Evolutionary conservation across 2,329 filamentous ascomycete species (phyloP).

Genomic region (Diaporthe capsici): DNA sequence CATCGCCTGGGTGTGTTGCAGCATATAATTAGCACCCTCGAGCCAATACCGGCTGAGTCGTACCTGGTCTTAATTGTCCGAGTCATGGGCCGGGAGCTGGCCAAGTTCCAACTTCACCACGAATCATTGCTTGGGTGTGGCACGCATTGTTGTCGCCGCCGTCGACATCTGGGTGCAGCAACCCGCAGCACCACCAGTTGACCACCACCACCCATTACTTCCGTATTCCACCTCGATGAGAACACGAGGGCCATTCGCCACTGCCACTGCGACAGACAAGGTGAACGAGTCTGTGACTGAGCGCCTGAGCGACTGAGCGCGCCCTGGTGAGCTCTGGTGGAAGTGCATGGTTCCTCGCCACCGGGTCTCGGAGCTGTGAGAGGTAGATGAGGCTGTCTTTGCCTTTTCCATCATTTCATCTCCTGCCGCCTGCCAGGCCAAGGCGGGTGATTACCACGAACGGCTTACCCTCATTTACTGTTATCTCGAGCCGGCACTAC

Average conservation of each 20-base stretch:
- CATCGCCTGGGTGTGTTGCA: constrained; percentile 28
- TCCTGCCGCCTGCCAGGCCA: constrained; percentile 30
- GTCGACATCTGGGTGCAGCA: not conserved
- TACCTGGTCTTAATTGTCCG: constrained; percentile 34
- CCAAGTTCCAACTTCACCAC: constrained; percentile 32
- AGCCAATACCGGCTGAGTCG: constrained; percentile 32
- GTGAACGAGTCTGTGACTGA: not conserved
- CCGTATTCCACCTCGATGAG: not conserved
- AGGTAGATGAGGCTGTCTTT: constrained; percentile 30
- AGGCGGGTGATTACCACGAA: constrained; percentile 25
- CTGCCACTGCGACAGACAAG: not conserved
- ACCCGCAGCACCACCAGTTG: not conserved
- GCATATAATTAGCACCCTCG: constrained; percentile 38
- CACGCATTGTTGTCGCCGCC: constrained; percentile 10
- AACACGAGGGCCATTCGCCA: constrained; percentile 6
- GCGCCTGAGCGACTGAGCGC: not conserved
- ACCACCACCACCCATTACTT: not conserved
- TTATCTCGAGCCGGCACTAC: constrained; percentile 27
- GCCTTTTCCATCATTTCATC: constrained; percentile 29
- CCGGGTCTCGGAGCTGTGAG: constrained; percentile 22
- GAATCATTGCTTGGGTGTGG: constrained; percentile 19
- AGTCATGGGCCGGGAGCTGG: constrained; percentile 34
- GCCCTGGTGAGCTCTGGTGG: not conserved
- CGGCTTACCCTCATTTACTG: constrained; percentile 25
- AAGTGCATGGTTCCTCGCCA: constrained; percentile 9